Evolutionary conservation across 1,284 basidiomycete genomes (phyloP).

Genomic region (Rhizoctonia solani): DNA sequence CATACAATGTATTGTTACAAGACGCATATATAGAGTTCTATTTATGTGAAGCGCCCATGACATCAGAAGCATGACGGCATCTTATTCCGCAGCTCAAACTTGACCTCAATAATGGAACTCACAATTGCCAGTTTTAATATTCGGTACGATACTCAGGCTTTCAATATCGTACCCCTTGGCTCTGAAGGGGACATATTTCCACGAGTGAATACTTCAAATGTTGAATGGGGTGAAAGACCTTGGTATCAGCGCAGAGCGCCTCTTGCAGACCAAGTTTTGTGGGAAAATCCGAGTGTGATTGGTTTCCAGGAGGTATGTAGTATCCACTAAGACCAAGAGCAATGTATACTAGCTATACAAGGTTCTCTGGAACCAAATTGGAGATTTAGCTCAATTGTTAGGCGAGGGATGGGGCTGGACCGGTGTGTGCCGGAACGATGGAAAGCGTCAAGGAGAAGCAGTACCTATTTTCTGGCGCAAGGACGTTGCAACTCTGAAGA

Average conservation of each 20-base stretch:
- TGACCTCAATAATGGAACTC: conserved; percentile 15
- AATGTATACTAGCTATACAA: too few relatives aligned
- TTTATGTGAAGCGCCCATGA: too few relatives aligned
- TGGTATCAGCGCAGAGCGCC: conserved; percentile 28
- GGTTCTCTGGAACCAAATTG: conserved; percentile 30
- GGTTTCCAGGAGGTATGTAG: conserved; percentile 29
- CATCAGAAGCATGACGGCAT: conserved; percentile 31
- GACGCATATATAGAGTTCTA: conserved; percentile 29
- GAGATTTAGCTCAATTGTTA: conserved; percentile 4
- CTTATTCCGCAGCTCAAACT: neutral
- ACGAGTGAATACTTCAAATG: neutral
- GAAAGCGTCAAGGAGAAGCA: conserved; percentile 14
- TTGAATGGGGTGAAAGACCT: conserved; percentile 27
- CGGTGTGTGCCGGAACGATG: conserved; percentile 24
- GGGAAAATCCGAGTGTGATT: conserved; percentile 25
- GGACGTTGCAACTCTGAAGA: conserved; percentile 12
- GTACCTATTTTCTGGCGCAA: conserved; percentile 31
- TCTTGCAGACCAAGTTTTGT: conserved; percentile 19
- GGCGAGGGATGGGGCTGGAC: conserved; percentile 25
- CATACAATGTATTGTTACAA: conserved; percentile 17
- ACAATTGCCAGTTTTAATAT: conserved; percentile 30
- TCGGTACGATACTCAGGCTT: conserved; percentile 23
- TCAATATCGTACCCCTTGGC: conserved; percentile 21
- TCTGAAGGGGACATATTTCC: neutral
- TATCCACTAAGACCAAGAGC: too few relatives aligned